Percentiles rank a stretch among this genome's conserved stretches.
These are phyloP conservation scores for Kurtzmaniella quercitrusa DNA, from an alignment of 1,139 yeast species.

Conservation along the genomic window DNA sequence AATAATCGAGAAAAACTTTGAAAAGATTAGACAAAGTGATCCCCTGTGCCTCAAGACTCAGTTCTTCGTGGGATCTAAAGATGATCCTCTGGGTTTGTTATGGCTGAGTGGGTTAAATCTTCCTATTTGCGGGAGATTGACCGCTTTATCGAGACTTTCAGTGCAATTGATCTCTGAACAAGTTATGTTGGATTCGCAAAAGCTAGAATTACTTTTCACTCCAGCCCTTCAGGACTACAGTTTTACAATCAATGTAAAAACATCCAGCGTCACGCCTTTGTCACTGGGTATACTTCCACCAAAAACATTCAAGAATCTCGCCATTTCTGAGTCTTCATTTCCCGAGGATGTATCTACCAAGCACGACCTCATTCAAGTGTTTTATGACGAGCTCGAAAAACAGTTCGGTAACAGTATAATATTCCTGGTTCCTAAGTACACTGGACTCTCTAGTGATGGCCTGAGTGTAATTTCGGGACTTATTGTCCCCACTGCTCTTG, in stretches of 20 bases:
- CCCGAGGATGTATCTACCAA: slow-evolving; percentile 43
- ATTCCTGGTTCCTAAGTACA: slow-evolving; percentile 55
- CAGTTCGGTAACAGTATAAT: slow-evolving; percentile 55
- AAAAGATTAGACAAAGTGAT: slow-evolving; percentile 64
- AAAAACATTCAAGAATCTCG: slow-evolving; percentile 62
- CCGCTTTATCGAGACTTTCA: slow-evolving; percentile 82
- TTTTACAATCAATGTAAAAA: slow-evolving; percentile 60
- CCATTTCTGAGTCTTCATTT: slow-evolving; percentile 29
- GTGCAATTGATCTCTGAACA: slow-evolving; percentile 43
- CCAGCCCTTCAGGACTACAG: slow-evolving; percentile 86
- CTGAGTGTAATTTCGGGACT: slow-evolving; percentile 70
- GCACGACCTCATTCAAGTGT: slow-evolving; percentile 55
- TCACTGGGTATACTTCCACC: slow-evolving; percentile 56
- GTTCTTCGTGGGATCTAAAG: slow-evolving; percentile 75
- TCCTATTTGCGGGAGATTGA: slow-evolving; percentile 81
- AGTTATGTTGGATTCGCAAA: slow-evolving; percentile 41
- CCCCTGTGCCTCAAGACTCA: slow-evolving; percentile 80
- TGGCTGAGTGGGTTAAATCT: slow-evolving; percentile 74
- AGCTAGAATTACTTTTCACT: slow-evolving; percentile 58
- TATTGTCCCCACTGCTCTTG: slow-evolving; percentile 62
- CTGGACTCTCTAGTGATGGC: slow-evolving; percentile 47
- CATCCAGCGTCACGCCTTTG: slow-evolving; percentile 33
- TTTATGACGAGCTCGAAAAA: slow-evolving; percentile 51
- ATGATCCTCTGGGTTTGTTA: slow-evolving; percentile 76
- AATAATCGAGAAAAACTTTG: slow-evolving; percentile 59